phyloP scores from a whole-genome alignment of 208 protist species.

The Leishmania tarentolae region DNA sequence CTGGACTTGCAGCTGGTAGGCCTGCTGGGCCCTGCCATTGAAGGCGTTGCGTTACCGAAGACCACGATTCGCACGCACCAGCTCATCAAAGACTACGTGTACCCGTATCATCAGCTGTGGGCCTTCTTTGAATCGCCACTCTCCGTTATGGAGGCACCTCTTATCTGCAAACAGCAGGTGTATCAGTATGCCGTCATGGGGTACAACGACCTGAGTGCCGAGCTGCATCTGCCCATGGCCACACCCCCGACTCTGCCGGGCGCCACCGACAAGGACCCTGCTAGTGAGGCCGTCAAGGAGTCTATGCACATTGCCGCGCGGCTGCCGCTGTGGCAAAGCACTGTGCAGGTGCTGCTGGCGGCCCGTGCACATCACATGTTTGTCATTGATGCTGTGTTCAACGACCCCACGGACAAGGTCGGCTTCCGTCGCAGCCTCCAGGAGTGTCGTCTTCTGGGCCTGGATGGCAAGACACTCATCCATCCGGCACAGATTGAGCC shows the following conservation, averaged over 20 bases:
- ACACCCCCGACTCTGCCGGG: slow-evolving; percentile 3
- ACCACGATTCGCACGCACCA: slow-evolving; percentile 52
- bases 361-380: slow-evolving; percentile 72
- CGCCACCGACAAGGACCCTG: background rate
- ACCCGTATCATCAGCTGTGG: slow-evolving; percentile 83
- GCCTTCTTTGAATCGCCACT: slow-evolving; percentile 78
- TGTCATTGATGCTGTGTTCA: slow-evolving; percentile 77
- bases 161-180: slow-evolving; percentile 62
- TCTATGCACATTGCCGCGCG: slow-evolving; percentile 27
- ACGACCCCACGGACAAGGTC: slow-evolving; percentile 64
- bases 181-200: slow-evolving; percentile 82
- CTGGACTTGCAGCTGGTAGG: slow-evolving; percentile 80
- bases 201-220: slow-evolving; percentile 56
- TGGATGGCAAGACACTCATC: slow-evolving; percentile 81
- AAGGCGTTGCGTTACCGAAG: slow-evolving; percentile 80
- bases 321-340: slow-evolving; percentile 56
- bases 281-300: slow-evolving; percentile 21
- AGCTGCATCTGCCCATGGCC: slow-evolving; percentile 48
- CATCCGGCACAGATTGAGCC: slow-evolving; percentile 65
- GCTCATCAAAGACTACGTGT: slow-evolving; percentile 62
- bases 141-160: slow-evolving; percentile 65
- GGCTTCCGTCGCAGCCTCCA: slow-evolving; percentile 65
- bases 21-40: slow-evolving; percentile 63
- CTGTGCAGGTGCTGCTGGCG: slow-evolving; percentile 60
- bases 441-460: slow-evolving; percentile 63